phyloP scores from a whole-genome alignment of 306 rosid genomes.

The Castanea crenata region DNA sequence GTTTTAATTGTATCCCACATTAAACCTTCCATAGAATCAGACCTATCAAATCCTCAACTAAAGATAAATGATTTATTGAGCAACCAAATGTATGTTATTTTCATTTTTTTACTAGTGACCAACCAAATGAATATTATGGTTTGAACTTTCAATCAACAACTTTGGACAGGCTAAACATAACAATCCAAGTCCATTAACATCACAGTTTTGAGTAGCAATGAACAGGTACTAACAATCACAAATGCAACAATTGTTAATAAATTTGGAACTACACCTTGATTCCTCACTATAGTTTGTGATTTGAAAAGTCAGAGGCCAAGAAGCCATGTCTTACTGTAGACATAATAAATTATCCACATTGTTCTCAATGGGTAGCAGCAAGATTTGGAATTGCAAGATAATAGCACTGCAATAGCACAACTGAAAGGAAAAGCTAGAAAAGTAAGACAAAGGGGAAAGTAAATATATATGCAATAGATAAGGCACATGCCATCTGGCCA shows the following conservation, averaged over 20 bases:
- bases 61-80: not conserved
- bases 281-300: not conserved
- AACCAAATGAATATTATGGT: not conserved
- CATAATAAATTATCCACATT: too few species aligned
- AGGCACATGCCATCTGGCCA: constrained; percentile 76
- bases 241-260: not conserved
- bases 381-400: not conserved
- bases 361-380: too few species aligned
- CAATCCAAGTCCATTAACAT: constrained; percentile 7
- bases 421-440: not conserved
- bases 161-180: constrained; percentile 1
- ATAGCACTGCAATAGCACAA: not conserved
- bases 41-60: not conserved
- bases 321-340: not conserved
- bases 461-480: not conserved
- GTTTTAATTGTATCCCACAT: not conserved
- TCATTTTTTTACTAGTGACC: too few species aligned
- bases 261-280: not conserved
- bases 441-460: not conserved
- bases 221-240: not conserved
- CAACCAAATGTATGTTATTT: not conserved
- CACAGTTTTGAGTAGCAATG: not conserved
- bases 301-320: not conserved
- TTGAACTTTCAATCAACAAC: not conserved
- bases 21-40: not conserved